These are phyloP conservation scores for Rehmannia glutinosa DNA, from an alignment of 257 asterid species.

Conservation along the genomic window DNA sequence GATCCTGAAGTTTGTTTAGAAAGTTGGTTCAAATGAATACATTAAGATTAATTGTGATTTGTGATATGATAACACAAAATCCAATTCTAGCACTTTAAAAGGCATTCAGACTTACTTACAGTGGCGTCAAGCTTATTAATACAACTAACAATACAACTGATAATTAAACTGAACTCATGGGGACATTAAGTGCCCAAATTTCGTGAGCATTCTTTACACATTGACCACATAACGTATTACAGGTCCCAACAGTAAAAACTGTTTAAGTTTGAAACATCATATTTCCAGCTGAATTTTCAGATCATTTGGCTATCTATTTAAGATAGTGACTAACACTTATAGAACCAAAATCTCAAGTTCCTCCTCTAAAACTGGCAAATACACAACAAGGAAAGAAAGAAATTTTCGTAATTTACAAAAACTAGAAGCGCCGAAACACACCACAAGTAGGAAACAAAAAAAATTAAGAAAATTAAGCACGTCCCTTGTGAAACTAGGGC, in stretches of 20 bases:
- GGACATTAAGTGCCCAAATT: neutral
- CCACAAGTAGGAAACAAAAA: too few species aligned
- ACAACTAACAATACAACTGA: neutral
- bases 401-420: neutral
- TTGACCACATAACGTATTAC: neutral
- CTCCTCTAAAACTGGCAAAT: neutral
- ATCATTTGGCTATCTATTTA: neutral
- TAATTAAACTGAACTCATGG: neutral
- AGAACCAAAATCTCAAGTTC: neutral
- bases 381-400: neutral
- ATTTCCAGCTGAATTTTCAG: neutral
- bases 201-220: neutral
- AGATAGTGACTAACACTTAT: neutral
- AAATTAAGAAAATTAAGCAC: neutral
- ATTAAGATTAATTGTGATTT: neutral
- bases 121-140: neutral
- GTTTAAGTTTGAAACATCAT: neutral
- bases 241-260: neutral
- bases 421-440: too few species aligned
- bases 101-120: neutral
- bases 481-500: too few species aligned
- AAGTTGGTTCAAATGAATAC: too few species aligned
- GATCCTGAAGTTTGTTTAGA: slow-evolving; percentile 3
- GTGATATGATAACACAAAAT: neutral
- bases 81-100: neutral